A percentile compares a stretch with the other conserved stretches of the same genome.
These are phyloP conservation scores for Citrus mangshanensis DNA, from an alignment of 345 rosid species.

Conservation along the genomic window DNA sequence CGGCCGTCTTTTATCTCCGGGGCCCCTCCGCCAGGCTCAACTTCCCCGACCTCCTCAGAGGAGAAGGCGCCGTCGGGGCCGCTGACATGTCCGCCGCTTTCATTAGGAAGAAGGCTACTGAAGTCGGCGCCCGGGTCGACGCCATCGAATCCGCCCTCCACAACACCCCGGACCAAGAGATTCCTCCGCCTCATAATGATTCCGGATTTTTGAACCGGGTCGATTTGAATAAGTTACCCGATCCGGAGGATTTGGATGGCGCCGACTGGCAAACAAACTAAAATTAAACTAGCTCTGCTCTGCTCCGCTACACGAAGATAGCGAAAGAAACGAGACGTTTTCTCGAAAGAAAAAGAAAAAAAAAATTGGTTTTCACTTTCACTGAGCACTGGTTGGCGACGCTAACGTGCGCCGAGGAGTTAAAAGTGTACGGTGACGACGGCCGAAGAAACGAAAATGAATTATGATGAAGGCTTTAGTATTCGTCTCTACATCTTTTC, in stretches of 20 bases:
- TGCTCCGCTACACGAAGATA: neutral
- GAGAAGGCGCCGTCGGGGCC: slow-evolving; percentile 38
- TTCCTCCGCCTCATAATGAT: neutral
- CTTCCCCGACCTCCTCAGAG: slow-evolving; percentile 75
- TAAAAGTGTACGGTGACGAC: slow-evolving; percentile 10
- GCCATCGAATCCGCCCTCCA: slow-evolving; percentile 60
- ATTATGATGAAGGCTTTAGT: slow-evolving; percentile 7
- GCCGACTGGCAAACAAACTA: slow-evolving; percentile 49
- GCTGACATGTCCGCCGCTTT: slow-evolving; percentile 76
- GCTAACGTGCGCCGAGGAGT: slow-evolving; percentile 34
- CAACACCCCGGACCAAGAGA: slow-evolving; percentile 33
- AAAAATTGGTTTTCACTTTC: neutral
- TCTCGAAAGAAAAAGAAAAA: too few relatives aligned
- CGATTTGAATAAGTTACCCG: slow-evolving; percentile 90
- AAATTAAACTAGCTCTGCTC: too few relatives aligned
- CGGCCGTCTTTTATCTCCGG: slow-evolving; percentile 84
- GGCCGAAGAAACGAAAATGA: slow-evolving; percentile 14
- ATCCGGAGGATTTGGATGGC: slow-evolving; percentile 75
- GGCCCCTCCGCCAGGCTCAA: slow-evolving; percentile 95
- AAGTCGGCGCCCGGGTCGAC: slow-evolving; percentile 91
- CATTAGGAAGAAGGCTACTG: slow-evolving; percentile 83
- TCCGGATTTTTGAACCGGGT: slow-evolving; percentile 48
- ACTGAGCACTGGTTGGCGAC: neutral
- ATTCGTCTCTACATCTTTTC: neutral
- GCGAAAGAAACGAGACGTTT: neutral